These are phyloP conservation scores for Xerocomus cyaneibrunnescens DNA, from an alignment of 1,284 basidiomycete genomes.

Conservation along the genomic window DNA sequence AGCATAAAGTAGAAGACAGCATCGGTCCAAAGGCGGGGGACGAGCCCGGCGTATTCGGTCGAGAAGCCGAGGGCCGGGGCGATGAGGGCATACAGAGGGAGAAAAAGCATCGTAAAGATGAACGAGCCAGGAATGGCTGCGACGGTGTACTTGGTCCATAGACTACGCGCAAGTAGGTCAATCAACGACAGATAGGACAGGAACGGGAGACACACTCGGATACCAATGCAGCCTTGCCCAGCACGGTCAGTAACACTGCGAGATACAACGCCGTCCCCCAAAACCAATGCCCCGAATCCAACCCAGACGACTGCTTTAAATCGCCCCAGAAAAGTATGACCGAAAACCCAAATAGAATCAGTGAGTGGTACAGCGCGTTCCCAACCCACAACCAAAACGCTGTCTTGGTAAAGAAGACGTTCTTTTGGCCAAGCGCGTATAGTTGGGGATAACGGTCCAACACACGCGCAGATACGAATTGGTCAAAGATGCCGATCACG, in stretches of 20 bases:
- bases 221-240: constrained; percentile 96
- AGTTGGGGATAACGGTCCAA: constrained; percentile 97
- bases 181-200: not conserved
- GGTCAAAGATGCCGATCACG: constrained; percentile 97
- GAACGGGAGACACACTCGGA: constrained; percentile 72
- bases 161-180: constrained; percentile 42
- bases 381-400: constrained; percentile 95
- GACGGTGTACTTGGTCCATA: constrained; percentile 99
- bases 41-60: constrained; percentile 85
- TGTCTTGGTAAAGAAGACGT: constrained; percentile 89
- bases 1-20: constrained; percentile 90
- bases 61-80: constrained; percentile 90
- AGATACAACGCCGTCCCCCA: constrained; percentile 98
- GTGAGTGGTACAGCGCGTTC: constrained; percentile 85
- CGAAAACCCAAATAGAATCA: constrained; percentile 77
- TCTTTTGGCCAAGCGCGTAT: constrained; percentile 90
- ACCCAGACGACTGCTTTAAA: constrained; percentile 76
- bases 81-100: constrained; percentile 83
- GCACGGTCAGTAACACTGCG: constrained; percentile 88
- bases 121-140: constrained; percentile 97
- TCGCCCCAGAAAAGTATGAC: constrained; percentile 92
- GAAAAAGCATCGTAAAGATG: constrained; percentile 89
- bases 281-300: constrained; percentile 93
- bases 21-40: constrained; percentile 85
- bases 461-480: constrained; percentile 96